A percentile compares a stretch with the other conserved stretches of the same genome.
These are phyloP conservation scores for Agrostemma githago DNA, from an alignment of 148 eudicot genomes.

Conservation along the genomic window DNA sequence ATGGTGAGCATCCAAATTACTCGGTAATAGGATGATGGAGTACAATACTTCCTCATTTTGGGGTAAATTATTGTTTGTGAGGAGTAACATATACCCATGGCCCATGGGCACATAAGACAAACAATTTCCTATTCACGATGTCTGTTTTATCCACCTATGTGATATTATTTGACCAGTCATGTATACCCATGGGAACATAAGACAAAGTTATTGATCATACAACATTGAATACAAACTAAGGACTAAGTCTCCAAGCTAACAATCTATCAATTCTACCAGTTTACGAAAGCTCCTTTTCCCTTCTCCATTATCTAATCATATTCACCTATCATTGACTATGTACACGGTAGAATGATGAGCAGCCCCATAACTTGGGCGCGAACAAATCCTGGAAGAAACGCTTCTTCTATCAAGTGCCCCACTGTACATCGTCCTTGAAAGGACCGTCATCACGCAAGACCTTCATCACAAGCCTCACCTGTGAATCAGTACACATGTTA, in stretches of 20 bases:
- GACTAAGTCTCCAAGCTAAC: not conserved
- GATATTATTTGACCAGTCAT: too few relatives aligned
- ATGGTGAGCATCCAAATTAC: too few relatives aligned
- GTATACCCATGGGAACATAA: too few relatives aligned
- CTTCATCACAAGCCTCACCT: conserved; percentile 61
- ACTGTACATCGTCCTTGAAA: conserved; percentile 46
- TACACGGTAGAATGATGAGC: not conserved
- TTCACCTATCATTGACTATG: not conserved
- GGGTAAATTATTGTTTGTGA: too few relatives aligned
- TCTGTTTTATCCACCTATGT: too few relatives aligned
- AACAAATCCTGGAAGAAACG: not conserved
- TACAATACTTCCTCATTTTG: too few relatives aligned
- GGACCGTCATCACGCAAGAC: conserved; percentile 68
- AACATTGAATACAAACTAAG: not conserved
- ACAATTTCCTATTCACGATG: too few relatives aligned
- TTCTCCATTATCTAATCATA: not conserved
- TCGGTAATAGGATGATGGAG: too few relatives aligned
- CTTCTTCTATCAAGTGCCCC: not conserved
- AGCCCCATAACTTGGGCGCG: not conserved
- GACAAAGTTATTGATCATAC: not conserved
- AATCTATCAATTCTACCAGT: not conserved
- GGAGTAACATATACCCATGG: too few relatives aligned
- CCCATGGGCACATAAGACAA: too few relatives aligned
- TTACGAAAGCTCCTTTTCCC: not conserved
- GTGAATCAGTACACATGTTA: conserved; percentile 6